A percentile compares a stretch with the other conserved stretches of the same genome.
phyloP scores from a whole-genome alignment of 371 early-diverging fungal genomes.

The Mortierella polycephala region DNA sequence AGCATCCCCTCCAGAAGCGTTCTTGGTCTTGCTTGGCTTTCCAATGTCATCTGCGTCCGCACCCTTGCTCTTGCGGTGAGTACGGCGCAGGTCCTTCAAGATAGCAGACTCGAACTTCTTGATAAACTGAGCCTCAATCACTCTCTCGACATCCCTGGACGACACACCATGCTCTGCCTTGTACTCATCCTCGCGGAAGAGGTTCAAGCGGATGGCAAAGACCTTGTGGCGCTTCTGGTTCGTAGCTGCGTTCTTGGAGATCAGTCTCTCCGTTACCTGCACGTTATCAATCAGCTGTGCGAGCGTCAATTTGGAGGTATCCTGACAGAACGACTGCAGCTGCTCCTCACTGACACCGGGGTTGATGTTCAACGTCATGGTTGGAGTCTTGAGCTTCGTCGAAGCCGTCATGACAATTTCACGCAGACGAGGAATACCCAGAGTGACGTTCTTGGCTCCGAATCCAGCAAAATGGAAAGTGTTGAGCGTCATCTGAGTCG shows the following conservation, averaged over 20 bases:
- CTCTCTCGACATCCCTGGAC: constrained; percentile 72
- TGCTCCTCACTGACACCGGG: constrained; percentile 69
- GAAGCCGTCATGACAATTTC: constrained; percentile 99
- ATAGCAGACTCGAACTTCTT: constrained; percentile 71
- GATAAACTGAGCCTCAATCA: constrained; percentile 80
- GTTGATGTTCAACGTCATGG: constrained; percentile 89
- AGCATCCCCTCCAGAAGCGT: constrained; percentile 58
- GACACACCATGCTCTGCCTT: constrained; percentile 81
- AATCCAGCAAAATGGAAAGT: constrained; percentile 99
- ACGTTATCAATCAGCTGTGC: constrained; percentile 87
- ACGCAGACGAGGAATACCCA: constrained; percentile 99
- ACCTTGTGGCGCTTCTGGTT: constrained; percentile 71
- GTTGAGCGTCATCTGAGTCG: constrained; percentile 99
- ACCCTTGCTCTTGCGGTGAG: constrained; percentile 54
- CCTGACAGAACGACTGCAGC: constrained; percentile 71
- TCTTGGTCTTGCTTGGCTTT: constrained; percentile 53
- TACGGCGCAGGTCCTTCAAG: constrained; percentile 46
- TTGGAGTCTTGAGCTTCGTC: constrained; percentile 93
- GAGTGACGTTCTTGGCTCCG: constrained; percentile 99
- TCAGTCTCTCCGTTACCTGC: constrained; percentile 72
- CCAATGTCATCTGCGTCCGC: constrained; percentile 55
- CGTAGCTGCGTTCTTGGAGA: constrained; percentile 60
- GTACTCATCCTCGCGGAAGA: constrained; percentile 87
- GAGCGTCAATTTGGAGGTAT: constrained; percentile 76
- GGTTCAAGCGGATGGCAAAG: constrained; percentile 82